These are phyloP conservation scores for Osmanthus fragrans DNA, from an alignment of 257 asterid genomes.

Conservation along the genomic window DNA sequence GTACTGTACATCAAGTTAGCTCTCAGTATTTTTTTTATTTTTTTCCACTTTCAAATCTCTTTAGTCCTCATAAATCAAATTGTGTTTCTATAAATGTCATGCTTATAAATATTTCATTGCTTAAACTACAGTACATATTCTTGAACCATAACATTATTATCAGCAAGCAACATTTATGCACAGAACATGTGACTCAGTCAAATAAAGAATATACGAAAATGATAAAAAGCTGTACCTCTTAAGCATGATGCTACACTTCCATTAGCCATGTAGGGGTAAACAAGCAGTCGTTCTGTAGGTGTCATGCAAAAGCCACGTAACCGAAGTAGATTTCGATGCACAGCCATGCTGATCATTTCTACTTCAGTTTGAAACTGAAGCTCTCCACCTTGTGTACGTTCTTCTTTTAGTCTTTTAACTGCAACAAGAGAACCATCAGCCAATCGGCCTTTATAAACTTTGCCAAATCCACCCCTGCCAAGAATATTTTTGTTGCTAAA, in stretches of 20 bases:
- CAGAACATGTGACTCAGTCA: background rate
- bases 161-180: background rate
- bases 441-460: conserved; percentile 42
- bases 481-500: conserved; percentile 44
- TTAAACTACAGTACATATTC: background rate
- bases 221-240: conserved; percentile 26
- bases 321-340: conserved; percentile 32
- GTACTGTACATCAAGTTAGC: background rate
- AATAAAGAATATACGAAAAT: background rate
- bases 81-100: no score
- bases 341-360: conserved; percentile 32
- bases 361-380: conserved; percentile 37
- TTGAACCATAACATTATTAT: no score
- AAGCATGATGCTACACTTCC: conserved; percentile 36
- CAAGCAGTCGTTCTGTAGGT: conserved; percentile 30
- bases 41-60: background rate
- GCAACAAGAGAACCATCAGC: conserved; percentile 47
- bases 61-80: no score
- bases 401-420: conserved; percentile 44
- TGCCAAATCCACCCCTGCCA: conserved; percentile 46
- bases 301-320: conserved; percentile 37
- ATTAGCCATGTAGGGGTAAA: conserved; percentile 36
- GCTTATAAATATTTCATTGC: background rate
- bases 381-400: conserved; percentile 47
- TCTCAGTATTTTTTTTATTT: no score